These are phyloP conservation scores for Nicotiana knightiana DNA, from an alignment of 257 asterid species.

Conservation along the genomic window DNA sequence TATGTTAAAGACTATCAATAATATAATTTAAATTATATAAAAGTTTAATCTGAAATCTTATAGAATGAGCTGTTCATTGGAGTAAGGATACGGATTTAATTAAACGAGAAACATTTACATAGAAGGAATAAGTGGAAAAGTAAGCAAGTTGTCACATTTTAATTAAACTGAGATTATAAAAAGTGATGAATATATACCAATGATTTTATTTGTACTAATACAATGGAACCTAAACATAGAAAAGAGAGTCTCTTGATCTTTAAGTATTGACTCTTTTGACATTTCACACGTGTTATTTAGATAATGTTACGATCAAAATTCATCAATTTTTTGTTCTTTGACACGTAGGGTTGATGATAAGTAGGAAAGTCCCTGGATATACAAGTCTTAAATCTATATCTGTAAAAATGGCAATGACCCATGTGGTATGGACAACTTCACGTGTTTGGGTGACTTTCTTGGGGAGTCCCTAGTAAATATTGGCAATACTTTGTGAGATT, in stretches of 20 bases:
- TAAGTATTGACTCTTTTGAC: conserved; percentile 6
- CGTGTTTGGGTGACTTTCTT: conserved; percentile 37
- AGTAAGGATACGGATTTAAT: conserved; percentile 16
- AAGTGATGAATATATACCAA: conserved; percentile 8
- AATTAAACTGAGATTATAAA: background rate
- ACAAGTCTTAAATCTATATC: background rate
- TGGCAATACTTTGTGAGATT: conserved; percentile 3
- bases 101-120: conserved; percentile 31
- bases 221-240: conserved; percentile 12
- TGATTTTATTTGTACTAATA: conserved; percentile 9
- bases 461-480: conserved; percentile 9
- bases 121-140: background rate
- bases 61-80: conserved; percentile 18
- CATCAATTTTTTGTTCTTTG: conserved; percentile 25
- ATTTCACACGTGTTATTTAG: conserved; percentile 45
- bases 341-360: conserved; percentile 34
- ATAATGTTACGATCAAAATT: conserved; percentile 26
- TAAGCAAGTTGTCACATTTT: conserved; percentile 12
- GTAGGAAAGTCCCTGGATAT: background rate
- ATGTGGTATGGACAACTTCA: conserved; percentile 60
- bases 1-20: no score
- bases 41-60: background rate
- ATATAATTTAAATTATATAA: no score
- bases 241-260: conserved; percentile 9
- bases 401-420: conserved; percentile 12